Percentiles rank a stretch among this genome's conserved stretches.
These are phyloP conservation scores for Eucalyptus marginata DNA, from an alignment of 345 rosid species.

Conservation along the genomic window DNA sequence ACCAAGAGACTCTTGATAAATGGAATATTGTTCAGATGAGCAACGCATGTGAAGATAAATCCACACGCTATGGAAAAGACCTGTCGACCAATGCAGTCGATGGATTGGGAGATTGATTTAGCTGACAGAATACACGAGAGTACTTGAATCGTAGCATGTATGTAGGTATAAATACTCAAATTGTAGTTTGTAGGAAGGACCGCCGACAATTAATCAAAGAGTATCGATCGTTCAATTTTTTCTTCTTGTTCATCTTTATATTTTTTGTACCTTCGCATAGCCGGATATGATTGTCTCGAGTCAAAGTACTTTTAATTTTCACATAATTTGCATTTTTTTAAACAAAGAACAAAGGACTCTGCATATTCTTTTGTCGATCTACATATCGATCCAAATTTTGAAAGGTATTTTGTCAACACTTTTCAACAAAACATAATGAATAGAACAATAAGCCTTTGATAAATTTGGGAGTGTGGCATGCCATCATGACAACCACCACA, in stretches of 20 bases:
- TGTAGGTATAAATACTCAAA: not conserved
- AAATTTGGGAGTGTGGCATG: accelerated
- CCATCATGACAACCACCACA: not conserved
- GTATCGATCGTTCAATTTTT: too few species aligned
- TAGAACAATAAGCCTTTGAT: not conserved
- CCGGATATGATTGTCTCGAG: accelerated
- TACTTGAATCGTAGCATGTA: not conserved
- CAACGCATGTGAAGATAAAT: not conserved
- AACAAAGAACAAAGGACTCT: not conserved
- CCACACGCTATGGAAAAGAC: not conserved
- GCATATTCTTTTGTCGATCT: accelerated
- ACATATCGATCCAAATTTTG: accelerated
- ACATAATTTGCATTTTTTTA: not conserved
- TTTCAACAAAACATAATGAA: accelerated
- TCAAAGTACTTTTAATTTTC: too few species aligned
- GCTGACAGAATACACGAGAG: not conserved
- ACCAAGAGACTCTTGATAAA: not conserved
- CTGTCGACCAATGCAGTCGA: not conserved
- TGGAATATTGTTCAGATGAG: too few species aligned
- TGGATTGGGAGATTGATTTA: not conserved
- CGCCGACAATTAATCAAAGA: not conserved
- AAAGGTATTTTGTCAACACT: accelerated
- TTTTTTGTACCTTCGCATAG: accelerated
- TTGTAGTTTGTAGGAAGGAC: not conserved
- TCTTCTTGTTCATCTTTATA: not conserved